phyloP scores from a whole-genome alignment of 495 filamentous ascomycete genomes.

The Parathielavia appendiculata region DNA sequence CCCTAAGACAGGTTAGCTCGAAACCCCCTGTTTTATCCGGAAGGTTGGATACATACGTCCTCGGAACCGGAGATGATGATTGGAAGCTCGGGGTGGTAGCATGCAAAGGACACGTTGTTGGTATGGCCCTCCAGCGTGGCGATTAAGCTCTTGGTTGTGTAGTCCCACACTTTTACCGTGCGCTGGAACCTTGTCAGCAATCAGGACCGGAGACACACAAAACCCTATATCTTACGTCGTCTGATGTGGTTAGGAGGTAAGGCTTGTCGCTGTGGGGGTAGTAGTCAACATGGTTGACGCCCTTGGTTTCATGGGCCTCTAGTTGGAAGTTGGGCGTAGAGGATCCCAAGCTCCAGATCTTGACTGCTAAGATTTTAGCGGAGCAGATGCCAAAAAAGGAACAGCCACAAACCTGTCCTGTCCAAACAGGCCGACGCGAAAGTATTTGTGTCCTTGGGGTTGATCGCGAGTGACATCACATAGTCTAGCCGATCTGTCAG shows the following conservation, averaged over 20 bases:
- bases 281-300: constrained; percentile 96
- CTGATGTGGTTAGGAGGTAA: constrained; percentile 92
- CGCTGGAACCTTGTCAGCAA: constrained; percentile 33
- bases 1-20: too few species aligned
- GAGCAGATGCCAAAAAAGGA: background rate
- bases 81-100: constrained; percentile 94
- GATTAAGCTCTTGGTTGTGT: constrained; percentile 95
- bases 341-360: constrained; percentile 96
- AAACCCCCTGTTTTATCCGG: background rate
- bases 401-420: constrained; percentile 88
- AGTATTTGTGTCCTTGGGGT: constrained; percentile 95
- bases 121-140: constrained; percentile 96
- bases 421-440: constrained; percentile 97
- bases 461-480: constrained; percentile 98
- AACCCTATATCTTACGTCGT: too few species aligned
- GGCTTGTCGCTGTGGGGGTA: constrained; percentile 96
- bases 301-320: constrained; percentile 96
- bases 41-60: constrained; percentile 45
- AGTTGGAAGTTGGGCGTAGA: constrained; percentile 87
- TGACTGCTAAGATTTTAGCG: constrained; percentile 51
- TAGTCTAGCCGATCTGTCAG: constrained; percentile 27
- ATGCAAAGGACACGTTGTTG: constrained; percentile 98
- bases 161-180: constrained; percentile 96
- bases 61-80: constrained; percentile 98
- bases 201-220: too few species aligned